Conservation (phyloP, 768 basidiomycete genomes). For the Ephemerocybe angulata region DNA sequence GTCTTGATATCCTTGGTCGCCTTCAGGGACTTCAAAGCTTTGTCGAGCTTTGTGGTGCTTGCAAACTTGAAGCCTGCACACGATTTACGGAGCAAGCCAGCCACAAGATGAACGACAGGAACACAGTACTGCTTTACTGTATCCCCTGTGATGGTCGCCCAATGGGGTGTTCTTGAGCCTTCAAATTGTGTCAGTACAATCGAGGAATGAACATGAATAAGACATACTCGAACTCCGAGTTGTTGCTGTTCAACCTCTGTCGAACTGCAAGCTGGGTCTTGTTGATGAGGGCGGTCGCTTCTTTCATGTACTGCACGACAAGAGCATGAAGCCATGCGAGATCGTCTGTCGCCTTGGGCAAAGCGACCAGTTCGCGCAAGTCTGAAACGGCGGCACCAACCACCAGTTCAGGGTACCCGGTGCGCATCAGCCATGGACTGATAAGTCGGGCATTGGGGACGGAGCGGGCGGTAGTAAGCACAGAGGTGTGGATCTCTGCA, state of each 20-base stretch:
- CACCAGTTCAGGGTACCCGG: neutral
- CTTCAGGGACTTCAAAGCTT: neutral
- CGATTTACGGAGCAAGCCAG: neutral
- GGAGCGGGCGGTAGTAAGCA: neutral
- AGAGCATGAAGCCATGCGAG: neutral
- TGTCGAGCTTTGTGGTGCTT: neutral
- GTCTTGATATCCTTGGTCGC: neutral
- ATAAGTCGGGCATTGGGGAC: neutral
- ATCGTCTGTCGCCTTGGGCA: neutral
- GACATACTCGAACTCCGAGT: neutral
- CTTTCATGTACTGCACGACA: neutral
- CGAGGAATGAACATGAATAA: neutral
- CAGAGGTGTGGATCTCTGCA: neutral
- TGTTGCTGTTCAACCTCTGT: neutral
- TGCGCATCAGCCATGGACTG: neutral
- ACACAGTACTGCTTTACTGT: neutral
- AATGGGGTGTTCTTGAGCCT: neutral
- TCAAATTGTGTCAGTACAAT: neutral
- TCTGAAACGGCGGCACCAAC: neutral
- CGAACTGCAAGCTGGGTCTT: neutral
- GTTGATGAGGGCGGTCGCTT: neutral
- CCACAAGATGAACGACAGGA: neutral
- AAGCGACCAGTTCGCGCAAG: neutral
- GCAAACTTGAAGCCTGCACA: neutral
- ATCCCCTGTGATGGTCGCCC: neutral